phyloP scores from a whole-genome alignment of 495 filamentous ascomycete species.

The Barbatosphaeria neglecta region DNA sequence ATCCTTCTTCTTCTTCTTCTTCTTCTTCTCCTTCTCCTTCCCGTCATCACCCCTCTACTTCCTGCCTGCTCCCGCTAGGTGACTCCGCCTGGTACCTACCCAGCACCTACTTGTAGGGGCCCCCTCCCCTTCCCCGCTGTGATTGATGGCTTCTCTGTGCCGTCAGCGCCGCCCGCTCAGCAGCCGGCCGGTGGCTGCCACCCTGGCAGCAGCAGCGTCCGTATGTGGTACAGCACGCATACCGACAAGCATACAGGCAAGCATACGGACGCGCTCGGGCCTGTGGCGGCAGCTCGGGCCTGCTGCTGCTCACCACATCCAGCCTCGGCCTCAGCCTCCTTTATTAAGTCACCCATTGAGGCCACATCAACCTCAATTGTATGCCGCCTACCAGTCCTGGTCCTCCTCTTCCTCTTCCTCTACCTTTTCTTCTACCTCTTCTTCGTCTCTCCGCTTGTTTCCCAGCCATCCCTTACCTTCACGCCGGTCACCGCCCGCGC shows the following conservation, averaged over 20 bases:
- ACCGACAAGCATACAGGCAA: too few relatives aligned
- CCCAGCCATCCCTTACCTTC: conserved; percentile 4
- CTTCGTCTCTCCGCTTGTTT: not conserved
- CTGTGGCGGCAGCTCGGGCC: too few relatives aligned
- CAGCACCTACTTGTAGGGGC: too few relatives aligned
- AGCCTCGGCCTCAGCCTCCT: conserved; percentile 6
- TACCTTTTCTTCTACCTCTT: too few relatives aligned
- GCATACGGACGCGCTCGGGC: too few relatives aligned
- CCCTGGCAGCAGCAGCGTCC: not conserved
- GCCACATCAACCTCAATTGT: conserved; percentile 24
- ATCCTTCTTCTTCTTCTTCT: too few relatives aligned
- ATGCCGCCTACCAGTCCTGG: conserved; percentile 21
- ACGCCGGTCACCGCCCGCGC: conserved; percentile 3
- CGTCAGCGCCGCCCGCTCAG: not conserved
- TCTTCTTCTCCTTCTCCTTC: too few relatives aligned
- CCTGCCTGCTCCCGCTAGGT: too few relatives aligned
- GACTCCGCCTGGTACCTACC: too few relatives aligned
- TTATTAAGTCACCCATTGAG: conserved; percentile 13
- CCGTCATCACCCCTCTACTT: too few relatives aligned
- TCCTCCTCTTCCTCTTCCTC: not conserved
- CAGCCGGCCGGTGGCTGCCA: too few relatives aligned
- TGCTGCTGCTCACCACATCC: conserved; percentile 11
- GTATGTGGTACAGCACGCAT: too few relatives aligned
- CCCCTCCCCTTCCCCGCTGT: not conserved
- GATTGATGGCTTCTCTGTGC: not conserved